These are phyloP conservation scores for Lophium mytilinum DNA, from an alignment of 495 filamentous ascomycete species.

Conservation along the genomic window DNA sequence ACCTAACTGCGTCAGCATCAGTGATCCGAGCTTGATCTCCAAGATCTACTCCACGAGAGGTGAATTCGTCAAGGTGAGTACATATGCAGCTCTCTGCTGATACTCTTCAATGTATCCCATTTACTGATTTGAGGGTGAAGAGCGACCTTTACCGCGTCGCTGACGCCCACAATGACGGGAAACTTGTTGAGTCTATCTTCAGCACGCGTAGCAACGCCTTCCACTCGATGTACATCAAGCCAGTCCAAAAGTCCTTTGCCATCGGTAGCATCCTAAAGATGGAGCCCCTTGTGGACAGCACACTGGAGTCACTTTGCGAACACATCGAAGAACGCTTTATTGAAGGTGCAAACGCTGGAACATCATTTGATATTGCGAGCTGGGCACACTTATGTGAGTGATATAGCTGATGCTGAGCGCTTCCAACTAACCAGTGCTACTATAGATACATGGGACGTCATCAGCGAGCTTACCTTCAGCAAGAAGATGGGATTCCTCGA, in stretches of 20 bases:
- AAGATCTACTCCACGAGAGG: conserved; percentile 8
- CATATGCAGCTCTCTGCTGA: background rate
- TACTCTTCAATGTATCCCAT: background rate
- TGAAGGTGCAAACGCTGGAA: background rate
- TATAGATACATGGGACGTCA: conserved; percentile 9
- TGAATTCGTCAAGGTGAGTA: conserved; percentile 8
- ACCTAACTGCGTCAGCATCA: conserved; percentile 9
- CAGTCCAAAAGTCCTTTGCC: conserved; percentile 7
- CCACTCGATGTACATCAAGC: conserved; percentile 1
- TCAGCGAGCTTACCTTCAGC: conserved; percentile 12
- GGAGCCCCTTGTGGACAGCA: conserved; percentile 11
- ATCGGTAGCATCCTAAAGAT: background rate
- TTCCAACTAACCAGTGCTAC: background rate
- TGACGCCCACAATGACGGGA: conserved; percentile 10
- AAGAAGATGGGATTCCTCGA: conserved; percentile 14
- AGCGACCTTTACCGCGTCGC: conserved; percentile 14
- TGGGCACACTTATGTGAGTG: conserved; percentile 10
- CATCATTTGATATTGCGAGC: conserved; percentile 10
- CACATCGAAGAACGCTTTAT: conserved; percentile 12
- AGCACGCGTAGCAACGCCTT: conserved; percentile 15
- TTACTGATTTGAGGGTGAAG: background rate
- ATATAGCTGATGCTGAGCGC: background rate
- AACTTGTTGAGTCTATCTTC: conserved; percentile 12
- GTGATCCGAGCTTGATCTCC: conserved; percentile 4
- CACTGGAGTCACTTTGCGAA: conserved; percentile 2